Evolutionary conservation across 148 eudicot genomes (phyloP), one percentile per base, ranked within the genome.

Genomic region (Tetragonia tetragonoides): DNA sequence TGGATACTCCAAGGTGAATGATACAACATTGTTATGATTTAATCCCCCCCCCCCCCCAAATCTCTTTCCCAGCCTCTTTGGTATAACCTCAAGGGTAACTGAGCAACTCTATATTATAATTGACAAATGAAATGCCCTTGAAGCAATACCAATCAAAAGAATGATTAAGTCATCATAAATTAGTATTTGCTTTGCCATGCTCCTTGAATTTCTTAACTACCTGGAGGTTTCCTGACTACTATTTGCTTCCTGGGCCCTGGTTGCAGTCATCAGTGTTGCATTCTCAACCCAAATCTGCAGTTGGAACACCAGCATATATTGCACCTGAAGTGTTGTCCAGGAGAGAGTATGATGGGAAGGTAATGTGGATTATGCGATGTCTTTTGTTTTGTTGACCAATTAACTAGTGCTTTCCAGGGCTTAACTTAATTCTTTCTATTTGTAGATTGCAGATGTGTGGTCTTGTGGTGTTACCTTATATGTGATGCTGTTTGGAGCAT

Each of bases 391-490:
- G 39, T 44, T 17, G 65, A 23, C n/a, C 24, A 0, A 42, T 40
- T 61, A 59, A 10, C 7, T 38, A 0, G 17, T 49, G 51, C 17
- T 64, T 68, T 41, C 14, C 23, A 18, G 7, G 68, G 7, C 72
- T 38, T 68, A 68, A 71, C 72, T 69, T 73, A 17, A 15, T 59
- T 49, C 76, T 21, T 83, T 38, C 70, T 66, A 57, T 37, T 37
- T 80, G 75, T 83, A 95, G 97, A 81, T 95, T 84, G 97, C 97
- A 78, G 99, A 95, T 88, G 94, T 95, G 56, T 95, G 99, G 99
- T 95, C 96, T n/a, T 90, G 94, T 80, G 97, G 99, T 61, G 99
- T 95, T 67, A 92, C 99, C 46, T 82, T 92, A 74, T 95, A 88
- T 77, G 96, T 92, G 70, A 95, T 95, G 99, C 73, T 91, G 34